Percentiles rank a stretch among this genome's conserved stretches.
Conservation (phyloP, 257 asterid species). For the Ocimum tenuiflorum region DNA sequence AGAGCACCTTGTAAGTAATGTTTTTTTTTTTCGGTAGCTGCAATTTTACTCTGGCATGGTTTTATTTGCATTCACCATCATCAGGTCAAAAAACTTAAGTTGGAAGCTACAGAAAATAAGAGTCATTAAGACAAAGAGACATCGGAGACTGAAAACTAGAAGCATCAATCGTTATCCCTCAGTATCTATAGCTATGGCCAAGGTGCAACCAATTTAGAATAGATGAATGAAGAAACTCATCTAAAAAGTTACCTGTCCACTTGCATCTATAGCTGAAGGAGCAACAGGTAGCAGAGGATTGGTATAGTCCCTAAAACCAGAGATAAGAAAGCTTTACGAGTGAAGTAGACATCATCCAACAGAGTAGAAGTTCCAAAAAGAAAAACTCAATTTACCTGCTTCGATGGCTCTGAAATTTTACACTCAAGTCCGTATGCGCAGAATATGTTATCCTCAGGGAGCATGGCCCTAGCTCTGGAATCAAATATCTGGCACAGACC, state of each 20-base stretch:
- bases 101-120: background rate
- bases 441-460: conserved; percentile 80
- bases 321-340: background rate
- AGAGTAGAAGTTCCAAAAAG: background rate
- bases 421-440: conserved; percentile 92
- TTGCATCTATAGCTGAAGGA: conserved; percentile 88
- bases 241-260: conserved; percentile 64
- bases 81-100: conserved; percentile 3
- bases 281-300: conserved; percentile 89
- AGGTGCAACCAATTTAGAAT: background rate
- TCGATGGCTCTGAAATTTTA: conserved; percentile 92
- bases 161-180: background rate
- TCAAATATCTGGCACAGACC: conserved; percentile 56
- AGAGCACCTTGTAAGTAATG: conserved; percentile 14
- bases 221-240: conserved; percentile 7
- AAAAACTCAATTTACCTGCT: conserved; percentile 38
- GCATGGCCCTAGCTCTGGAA: conserved; percentile 88
- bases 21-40: background rate
- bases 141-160: background rate
- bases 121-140: no score
- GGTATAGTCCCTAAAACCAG: conserved; percentile 75
- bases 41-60: conserved; percentile 8
- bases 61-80: background rate
- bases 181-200: background rate
- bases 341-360: background rate